These are phyloP conservation scores for Fonsecaea monophora DNA, from an alignment of 2,329 filamentous ascomycete genomes.

Conservation along the genomic window DNA sequence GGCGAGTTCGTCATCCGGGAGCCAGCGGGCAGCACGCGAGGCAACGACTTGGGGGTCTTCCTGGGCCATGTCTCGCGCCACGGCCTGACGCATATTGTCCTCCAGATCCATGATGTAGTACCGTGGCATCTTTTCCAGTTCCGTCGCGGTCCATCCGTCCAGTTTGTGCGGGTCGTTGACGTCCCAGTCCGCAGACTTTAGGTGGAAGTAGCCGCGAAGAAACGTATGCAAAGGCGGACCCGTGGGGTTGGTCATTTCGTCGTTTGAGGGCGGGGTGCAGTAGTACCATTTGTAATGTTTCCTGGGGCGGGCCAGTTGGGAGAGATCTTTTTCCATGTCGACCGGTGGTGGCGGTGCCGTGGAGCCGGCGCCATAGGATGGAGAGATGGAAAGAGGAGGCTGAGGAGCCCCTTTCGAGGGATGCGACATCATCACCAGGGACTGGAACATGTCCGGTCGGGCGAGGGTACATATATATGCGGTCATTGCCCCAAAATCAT, in stretches of 20 bases:
- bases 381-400: constrained; percentile 57
- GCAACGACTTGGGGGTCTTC: constrained; percentile 52
- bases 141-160: constrained; percentile 61
- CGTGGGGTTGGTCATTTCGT: constrained; percentile 47
- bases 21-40: constrained; percentile 54
- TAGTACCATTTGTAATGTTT: constrained; percentile 74
- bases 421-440: constrained; percentile 69
- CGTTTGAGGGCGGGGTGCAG: constrained; percentile 47
- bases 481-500: constrained; percentile 70
- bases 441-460: constrained; percentile 69
- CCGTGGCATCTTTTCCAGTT: constrained; percentile 66
- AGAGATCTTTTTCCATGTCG: constrained; percentile 37
- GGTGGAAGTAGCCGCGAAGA: constrained; percentile 70
- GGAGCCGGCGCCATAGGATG: constrained; percentile 28
- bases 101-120: constrained; percentile 72
- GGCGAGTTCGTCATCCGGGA: constrained; percentile 62
- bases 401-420: constrained; percentile 63
- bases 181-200: constrained; percentile 69
- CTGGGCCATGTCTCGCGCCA: constrained; percentile 61
- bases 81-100: constrained; percentile 64
- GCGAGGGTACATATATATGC: constrained; percentile 66
- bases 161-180: constrained; percentile 63
- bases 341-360: constrained; percentile 27
- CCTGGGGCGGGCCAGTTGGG: constrained; percentile 60
- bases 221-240: constrained; percentile 63